A percentile compares a stretch with the other conserved stretches of the same genome.
phyloP scores from a whole-genome alignment of 2,329 filamentous ascomycete species.

The Penicillium sp. region DNA sequence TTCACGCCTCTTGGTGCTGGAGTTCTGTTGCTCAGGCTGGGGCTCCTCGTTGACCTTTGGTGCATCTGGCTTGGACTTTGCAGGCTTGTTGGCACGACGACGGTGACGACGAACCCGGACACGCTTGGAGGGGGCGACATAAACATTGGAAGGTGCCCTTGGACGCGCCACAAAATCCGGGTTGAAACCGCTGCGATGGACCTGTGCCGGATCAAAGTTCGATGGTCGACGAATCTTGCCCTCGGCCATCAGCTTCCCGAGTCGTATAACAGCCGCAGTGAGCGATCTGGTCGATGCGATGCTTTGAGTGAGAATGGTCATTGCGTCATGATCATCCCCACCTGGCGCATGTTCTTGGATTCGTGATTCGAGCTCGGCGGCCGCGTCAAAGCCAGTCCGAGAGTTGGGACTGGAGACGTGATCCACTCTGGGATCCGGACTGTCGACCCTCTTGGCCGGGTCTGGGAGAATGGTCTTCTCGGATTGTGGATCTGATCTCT shows the following conservation, averaged over 20 bases:
- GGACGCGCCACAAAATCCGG: background rate
- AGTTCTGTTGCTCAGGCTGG: conserved; percentile 31
- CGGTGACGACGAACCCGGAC: conserved; percentile 7
- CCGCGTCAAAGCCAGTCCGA: background rate
- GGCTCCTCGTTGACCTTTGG: background rate
- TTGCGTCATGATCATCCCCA: background rate
- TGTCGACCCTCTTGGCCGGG: background rate
- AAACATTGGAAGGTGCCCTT: background rate
- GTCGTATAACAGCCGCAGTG: conserved; percentile 13
- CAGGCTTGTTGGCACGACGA: conserved; percentile 7
- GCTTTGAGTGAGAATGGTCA: conserved; percentile 3
- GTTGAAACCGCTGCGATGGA: background rate
- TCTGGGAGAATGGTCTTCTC: background rate
- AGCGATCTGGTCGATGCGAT: conserved; percentile 13
- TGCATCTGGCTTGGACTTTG: background rate
- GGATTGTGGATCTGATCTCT: background rate
- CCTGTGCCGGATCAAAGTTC: background rate
- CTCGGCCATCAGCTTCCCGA: background rate
- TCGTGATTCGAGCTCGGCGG: background rate
- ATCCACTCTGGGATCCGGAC: background rate
- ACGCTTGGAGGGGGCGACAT: background rate
- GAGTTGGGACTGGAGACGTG: background rate
- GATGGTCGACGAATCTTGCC: background rate
- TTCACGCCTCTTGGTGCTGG: conserved; percentile 36
- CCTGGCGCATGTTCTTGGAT: background rate